A percentile compares a stretch with the other conserved stretches of the same genome.
Conservation (phyloP, 169 alveolate genomes). For the Plasmodium gonderi region DNA sequence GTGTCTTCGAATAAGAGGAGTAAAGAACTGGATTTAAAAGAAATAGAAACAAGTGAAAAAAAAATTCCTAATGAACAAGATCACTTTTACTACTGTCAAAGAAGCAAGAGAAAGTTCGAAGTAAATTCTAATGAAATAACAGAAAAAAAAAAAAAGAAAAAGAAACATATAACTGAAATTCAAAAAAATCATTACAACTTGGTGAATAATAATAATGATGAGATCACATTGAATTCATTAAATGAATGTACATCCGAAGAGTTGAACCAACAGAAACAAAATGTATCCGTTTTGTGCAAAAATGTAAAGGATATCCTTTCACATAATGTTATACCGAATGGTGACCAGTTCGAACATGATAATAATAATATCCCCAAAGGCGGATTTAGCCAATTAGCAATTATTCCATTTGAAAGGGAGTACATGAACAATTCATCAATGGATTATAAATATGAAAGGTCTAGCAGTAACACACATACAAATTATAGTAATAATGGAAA, state of each 20-base stretch:
- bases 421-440: background rate
- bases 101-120: constrained; percentile 34
- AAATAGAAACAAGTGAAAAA: background rate
- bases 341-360: constrained; percentile 3
- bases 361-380: background rate
- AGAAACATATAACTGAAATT: background rate
- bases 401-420: constrained; percentile 37
- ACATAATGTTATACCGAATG: background rate
- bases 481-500: background rate
- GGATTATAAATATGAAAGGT: background rate
- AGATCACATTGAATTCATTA: background rate
- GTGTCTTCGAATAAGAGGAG: constrained; percentile 24
- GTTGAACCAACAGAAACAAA: background rate
- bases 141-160: constrained; percentile 41
- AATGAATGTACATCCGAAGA: background rate
- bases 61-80: background rate
- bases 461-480: background rate
- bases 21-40: background rate
- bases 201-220: background rate
- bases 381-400: constrained; percentile 7
- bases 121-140: background rate
- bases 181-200: background rate
- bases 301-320: background rate
- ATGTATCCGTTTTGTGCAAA: background rate
- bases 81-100: background rate